Evolutionary conservation across 108 stramenopile genomes (phyloP).

Genomic region (Asterionellopsis glacialis): DNA sequence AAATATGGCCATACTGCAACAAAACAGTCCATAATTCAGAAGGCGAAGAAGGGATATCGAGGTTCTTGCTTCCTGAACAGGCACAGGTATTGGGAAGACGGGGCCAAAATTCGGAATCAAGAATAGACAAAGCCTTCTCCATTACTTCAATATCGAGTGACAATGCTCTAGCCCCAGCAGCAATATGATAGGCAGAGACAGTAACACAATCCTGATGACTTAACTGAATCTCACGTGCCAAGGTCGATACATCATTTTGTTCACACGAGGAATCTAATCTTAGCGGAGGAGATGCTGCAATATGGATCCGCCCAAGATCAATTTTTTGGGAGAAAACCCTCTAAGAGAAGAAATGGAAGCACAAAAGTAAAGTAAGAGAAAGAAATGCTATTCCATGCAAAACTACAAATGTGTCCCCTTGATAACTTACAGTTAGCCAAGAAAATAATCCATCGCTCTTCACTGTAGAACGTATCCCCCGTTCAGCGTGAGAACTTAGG

Average conservation of each 20-base stretch:
- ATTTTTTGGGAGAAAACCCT: conserved; percentile 41
- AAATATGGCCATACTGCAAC: conserved; percentile 57
- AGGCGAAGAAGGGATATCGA: conserved; percentile 7
- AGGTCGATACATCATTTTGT: conserved; percentile 9
- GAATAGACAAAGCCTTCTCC: conserved; percentile 27
- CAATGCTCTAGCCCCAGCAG: conserved; percentile 44
- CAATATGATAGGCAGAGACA: conserved; percentile 62
- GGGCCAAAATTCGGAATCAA: conserved; percentile 37
- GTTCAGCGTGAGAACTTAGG: conserved; percentile 43
- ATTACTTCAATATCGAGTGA: conserved; percentile 27
- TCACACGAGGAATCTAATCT: conserved; percentile 15
- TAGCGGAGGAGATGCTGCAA: conserved; percentile 56
- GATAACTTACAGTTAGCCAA: background rate
- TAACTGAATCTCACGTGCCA: conserved; percentile 46
- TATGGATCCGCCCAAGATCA: conserved; percentile 62
- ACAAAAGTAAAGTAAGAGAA: background rate
- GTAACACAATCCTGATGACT: conserved; percentile 45
- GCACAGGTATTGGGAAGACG: background rate
- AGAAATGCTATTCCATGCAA: conserved; percentile 1
- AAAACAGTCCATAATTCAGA: conserved; percentile 45
- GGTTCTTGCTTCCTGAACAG: background rate
- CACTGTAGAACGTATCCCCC: background rate
- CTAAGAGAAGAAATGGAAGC: background rate
- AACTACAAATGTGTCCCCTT: background rate
- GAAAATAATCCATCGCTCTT: background rate